Percentiles rank a stretch among this genome's conserved stretches.
These are phyloP conservation scores for Taxillus chinensis DNA, from an alignment of 164 flowering plant genomes.

Conservation along the genomic window DNA sequence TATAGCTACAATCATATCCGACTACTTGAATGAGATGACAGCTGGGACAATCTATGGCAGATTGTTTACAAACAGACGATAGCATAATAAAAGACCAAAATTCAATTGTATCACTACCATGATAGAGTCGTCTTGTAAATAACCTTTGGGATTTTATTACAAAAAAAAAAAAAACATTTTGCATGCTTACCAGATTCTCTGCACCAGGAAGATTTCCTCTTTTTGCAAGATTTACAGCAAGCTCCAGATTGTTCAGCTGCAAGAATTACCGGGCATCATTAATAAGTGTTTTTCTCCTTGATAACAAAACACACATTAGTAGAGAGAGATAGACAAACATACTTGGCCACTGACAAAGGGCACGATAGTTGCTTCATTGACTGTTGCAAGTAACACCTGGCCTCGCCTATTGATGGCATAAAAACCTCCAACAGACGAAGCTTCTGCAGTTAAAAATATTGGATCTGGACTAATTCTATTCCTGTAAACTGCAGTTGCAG, in stretches of 20 bases:
- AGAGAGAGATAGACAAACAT: constrained; percentile 8
- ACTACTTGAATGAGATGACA: too few species aligned
- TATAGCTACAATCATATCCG: too few species aligned
- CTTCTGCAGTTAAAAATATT: constrained; percentile 91
- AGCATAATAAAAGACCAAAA: too few species aligned
- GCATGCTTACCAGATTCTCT: constrained; percentile 67
- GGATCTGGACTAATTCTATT: constrained; percentile 99
- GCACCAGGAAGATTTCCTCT: constrained; percentile 99
- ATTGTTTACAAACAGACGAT: too few species aligned
- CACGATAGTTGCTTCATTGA: constrained; percentile 87
- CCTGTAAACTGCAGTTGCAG: constrained; percentile 92
- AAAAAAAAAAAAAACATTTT: neutral
- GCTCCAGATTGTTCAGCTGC: constrained; percentile 91
- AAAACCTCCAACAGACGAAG: constrained; percentile 90
- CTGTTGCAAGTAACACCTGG: constrained; percentile 90
- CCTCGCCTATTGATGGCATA: constrained; percentile 96
- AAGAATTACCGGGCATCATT: constrained; percentile 9
- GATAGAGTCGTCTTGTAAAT: too few species aligned
- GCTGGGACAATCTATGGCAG: too few species aligned
- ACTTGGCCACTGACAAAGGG: constrained; percentile 98
- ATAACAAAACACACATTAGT: neutral
- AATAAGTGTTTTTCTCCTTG: neutral
- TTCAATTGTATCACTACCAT: too few species aligned
- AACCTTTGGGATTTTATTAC: neutral
- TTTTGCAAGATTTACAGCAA: constrained; percentile 95